These are phyloP conservation scores for Clonostachys chloroleuca DNA, from an alignment of 2,329 filamentous ascomycete species.

Conservation along the genomic window DNA sequence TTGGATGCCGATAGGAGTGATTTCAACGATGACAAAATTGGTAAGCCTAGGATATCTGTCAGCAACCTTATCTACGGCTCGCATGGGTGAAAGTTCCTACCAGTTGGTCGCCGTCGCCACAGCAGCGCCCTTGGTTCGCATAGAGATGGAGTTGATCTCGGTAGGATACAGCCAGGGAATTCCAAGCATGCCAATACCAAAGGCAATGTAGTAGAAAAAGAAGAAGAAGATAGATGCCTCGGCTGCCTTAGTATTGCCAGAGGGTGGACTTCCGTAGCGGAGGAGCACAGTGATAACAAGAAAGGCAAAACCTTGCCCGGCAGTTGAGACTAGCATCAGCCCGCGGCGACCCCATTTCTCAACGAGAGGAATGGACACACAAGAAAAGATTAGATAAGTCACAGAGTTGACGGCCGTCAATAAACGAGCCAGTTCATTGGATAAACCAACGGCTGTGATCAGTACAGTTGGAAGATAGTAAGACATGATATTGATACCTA, in stretches of 20 bases:
- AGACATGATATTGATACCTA: constrained; percentile 12
- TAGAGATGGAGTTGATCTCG: constrained; percentile 31
- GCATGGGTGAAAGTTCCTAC: constrained; percentile 3
- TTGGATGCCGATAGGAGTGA: constrained; percentile 27
- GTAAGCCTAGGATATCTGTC: constrained; percentile 7
- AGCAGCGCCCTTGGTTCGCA: constrained; percentile 31
- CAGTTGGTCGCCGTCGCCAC: constrained; percentile 27
- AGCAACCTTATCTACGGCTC: neutral
- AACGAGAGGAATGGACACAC: constrained; percentile 17
- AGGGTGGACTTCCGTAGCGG: constrained; percentile 6
- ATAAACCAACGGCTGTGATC: constrained; percentile 43
- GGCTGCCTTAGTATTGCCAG: constrained; percentile 13
- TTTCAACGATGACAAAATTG: constrained; percentile 21
- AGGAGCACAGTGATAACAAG: constrained; percentile 18
- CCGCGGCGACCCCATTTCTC: constrained; percentile 17
- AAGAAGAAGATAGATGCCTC: constrained; percentile 21
- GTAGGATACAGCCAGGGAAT: constrained; percentile 36
- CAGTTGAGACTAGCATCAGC: constrained; percentile 21
- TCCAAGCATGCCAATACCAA: constrained; percentile 23
- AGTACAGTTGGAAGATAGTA: constrained; percentile 39
- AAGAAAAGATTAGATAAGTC: constrained; percentile 11
- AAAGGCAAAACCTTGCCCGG: constrained; percentile 16
- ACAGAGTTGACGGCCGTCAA: constrained; percentile 38
- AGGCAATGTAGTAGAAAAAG: constrained; percentile 20
- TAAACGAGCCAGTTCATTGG: constrained; percentile 39